phyloP scores from a whole-genome alignment of 2,329 filamentous ascomycete species.

The Colletotrichum euphorbiae region DNA sequence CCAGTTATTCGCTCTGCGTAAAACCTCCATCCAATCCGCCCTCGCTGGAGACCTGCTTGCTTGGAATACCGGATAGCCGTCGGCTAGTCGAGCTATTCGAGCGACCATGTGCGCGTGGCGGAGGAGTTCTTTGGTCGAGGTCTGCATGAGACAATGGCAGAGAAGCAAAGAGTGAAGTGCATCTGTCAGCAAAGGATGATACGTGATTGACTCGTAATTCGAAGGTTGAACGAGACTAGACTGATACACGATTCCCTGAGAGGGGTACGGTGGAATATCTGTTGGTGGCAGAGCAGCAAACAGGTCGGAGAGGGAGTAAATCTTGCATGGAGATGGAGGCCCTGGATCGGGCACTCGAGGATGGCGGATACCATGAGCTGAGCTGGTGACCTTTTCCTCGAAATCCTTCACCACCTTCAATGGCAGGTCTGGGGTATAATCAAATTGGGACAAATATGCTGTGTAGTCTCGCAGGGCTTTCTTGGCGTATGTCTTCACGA shows the following conservation, averaged over 20 bases:
- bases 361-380: constrained; percentile 60
- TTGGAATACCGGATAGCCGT: constrained; percentile 86
- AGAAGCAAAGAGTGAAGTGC: constrained; percentile 83
- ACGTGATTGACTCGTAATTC: constrained; percentile 73
- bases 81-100: constrained; percentile 76
- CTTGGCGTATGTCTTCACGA: constrained; percentile 80
- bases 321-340: constrained; percentile 49
- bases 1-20: constrained; percentile 77
- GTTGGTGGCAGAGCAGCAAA: constrained; percentile 76
- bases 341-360: constrained; percentile 45
- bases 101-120: constrained; percentile 87
- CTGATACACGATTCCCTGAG: constrained; percentile 51
- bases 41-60: constrained; percentile 77
- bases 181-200: constrained; percentile 83
- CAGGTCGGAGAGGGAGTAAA: constrained; percentile 68
- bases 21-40: constrained; percentile 83
- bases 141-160: constrained; percentile 83
- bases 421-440: constrained; percentile 81
- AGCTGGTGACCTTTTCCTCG: constrained; percentile 67
- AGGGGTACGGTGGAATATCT: constrained; percentile 76
- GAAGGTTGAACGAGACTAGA: constrained; percentile 50
- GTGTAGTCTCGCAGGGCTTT: constrained; percentile 80
- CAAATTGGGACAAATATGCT: constrained; percentile 77
- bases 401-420: constrained; percentile 69
- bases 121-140: constrained; percentile 79